phyloP scores from a whole-genome alignment of 345 rosid genomes.

The Gossypium bickii region DNA sequence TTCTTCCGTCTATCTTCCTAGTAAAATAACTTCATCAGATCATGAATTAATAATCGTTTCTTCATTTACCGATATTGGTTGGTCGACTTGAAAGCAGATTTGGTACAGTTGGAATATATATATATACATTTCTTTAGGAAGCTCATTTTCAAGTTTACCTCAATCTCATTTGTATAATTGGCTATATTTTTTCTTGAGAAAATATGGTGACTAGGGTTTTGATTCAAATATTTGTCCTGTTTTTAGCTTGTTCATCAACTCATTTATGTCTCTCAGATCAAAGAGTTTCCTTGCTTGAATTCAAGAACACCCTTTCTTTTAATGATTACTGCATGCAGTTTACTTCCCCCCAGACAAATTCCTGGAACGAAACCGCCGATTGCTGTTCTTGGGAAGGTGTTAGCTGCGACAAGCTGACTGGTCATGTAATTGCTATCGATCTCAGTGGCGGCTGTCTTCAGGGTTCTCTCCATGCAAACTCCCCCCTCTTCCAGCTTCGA shows the following conservation, averaged over 20 bases:
- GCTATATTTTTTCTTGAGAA: not conserved
- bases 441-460: not conserved
- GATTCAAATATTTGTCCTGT: not conserved
- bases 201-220: not conserved
- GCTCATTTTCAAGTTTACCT: not conserved
- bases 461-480: not conserved
- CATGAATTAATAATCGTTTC: too few species aligned
- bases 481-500: conserved; percentile 21
- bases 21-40: too few species aligned
- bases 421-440: conserved; percentile 22
- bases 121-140: too few species aligned
- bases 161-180: not conserved
- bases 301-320: conserved; percentile 3
- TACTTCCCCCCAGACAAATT: not conserved
- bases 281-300: conserved; percentile 1
- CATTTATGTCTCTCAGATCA: not conserved
- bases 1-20: too few species aligned
- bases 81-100: too few species aligned
- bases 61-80: too few species aligned
- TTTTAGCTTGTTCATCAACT: not conserved
- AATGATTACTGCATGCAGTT: not conserved
- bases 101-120: too few species aligned
- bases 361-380: conserved; percentile 21
- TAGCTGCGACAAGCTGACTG: not conserved
- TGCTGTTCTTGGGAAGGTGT: conserved; percentile 36